A percentile compares a stretch with the other conserved stretches of the same genome.
These are phyloP conservation scores for Delitschia confertaspora DNA, from an alignment of 495 filamentous ascomycete genomes.

Conservation along the genomic window DNA sequence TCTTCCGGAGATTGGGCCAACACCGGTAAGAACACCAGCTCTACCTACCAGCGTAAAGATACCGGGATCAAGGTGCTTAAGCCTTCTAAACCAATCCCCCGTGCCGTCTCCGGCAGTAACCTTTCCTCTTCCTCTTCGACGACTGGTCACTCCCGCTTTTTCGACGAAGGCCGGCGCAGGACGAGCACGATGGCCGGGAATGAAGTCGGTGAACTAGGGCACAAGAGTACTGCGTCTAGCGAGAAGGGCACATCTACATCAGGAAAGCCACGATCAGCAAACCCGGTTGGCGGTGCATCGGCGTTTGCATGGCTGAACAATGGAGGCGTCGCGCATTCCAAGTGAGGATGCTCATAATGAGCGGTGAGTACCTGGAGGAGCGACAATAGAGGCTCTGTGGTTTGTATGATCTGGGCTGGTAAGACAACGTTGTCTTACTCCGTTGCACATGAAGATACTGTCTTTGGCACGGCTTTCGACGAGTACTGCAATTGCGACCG, in stretches of 20 bases:
- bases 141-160: slow-evolving; percentile 35
- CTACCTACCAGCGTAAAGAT: slow-evolving; percentile 34
- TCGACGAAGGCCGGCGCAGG: slow-evolving; percentile 34
- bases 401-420: too few species aligned
- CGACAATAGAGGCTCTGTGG: too few species aligned
- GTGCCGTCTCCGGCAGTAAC: slow-evolving; percentile 27
- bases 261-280: slow-evolving; percentile 48
- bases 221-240: slow-evolving; percentile 14
- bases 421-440: too few species aligned
- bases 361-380: background rate
- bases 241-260: slow-evolving; percentile 35
- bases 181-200: slow-evolving; percentile 11
- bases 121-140: slow-evolving; percentile 11
- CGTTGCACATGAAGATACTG: too few species aligned
- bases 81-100: slow-evolving; percentile 28
- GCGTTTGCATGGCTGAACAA: slow-evolving; percentile 89
- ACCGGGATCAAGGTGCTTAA: slow-evolving; percentile 39
- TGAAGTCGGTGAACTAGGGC: slow-evolving; percentile 8
- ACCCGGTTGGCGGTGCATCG: slow-evolving; percentile 85
- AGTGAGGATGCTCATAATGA: slow-evolving; percentile 12
- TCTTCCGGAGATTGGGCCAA: slow-evolving; percentile 33
- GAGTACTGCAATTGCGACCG: too few species aligned
- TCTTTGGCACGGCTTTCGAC: too few species aligned
- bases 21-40: slow-evolving; percentile 22
- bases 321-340: slow-evolving; percentile 20